Conservation (phyloP, 2,329 filamentous ascomycete genomes). For the Escovopsis sp. region DNA sequence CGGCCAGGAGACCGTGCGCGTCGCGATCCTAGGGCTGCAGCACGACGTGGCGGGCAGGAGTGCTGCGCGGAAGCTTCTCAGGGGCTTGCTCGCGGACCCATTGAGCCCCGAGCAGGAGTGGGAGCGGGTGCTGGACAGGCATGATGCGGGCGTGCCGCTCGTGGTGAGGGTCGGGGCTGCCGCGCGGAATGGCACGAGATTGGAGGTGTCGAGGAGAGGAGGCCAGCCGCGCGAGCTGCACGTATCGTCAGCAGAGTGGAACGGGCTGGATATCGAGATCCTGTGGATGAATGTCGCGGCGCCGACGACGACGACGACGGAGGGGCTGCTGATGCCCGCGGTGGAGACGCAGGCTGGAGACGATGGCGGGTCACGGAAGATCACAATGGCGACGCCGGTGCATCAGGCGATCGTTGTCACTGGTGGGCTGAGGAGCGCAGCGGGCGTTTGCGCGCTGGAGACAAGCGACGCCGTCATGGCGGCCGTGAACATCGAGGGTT, state of each 20-base stretch:
- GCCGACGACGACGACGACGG: slow-evolving; percentile 23
- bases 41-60: slow-evolving; percentile 22
- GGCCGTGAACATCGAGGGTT: slow-evolving; percentile 41
- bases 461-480: slow-evolving; percentile 29
- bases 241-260: slow-evolving; percentile 46
- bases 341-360: slow-evolving; percentile 55
- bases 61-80: slow-evolving; percentile 49
- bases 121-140: slow-evolving; percentile 45
- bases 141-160: slow-evolving; percentile 39
- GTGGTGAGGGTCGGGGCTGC: slow-evolving; percentile 39
- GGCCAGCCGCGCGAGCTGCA: slow-evolving; percentile 40
- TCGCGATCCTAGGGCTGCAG: slow-evolving; percentile 39
- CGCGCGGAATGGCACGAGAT: slow-evolving; percentile 13
- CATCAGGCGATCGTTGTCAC: slow-evolving; percentile 66
- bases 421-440: slow-evolving; percentile 54
- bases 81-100: slow-evolving; percentile 56
- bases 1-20: slow-evolving; percentile 40
- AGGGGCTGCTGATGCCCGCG: slow-evolving; percentile 56
- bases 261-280: slow-evolving; percentile 49
- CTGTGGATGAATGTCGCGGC: slow-evolving; percentile 37
- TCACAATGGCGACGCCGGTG: slow-evolving; percentile 63
- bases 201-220: slow-evolving; percentile 14
- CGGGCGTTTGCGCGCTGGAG: slow-evolving; percentile 30
- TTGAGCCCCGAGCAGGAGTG: slow-evolving; percentile 45
- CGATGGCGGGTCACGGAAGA: slow-evolving; percentile 44